phyloP scores from a whole-genome alignment of 768 basidiomycete genomes.

The Xerocomellus intermedius region DNA sequence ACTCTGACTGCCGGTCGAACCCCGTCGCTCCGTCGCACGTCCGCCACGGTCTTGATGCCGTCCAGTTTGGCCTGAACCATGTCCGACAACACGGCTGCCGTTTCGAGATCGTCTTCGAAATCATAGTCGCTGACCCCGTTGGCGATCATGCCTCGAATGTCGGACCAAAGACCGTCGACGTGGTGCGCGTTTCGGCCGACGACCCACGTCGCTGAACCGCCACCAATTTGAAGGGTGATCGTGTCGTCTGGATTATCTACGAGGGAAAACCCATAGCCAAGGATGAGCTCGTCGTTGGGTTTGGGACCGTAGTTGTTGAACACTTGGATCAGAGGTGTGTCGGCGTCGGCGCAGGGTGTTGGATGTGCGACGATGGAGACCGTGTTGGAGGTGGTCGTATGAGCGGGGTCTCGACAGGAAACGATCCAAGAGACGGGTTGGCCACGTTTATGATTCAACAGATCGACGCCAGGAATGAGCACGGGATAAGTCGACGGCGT shows the following conservation, averaged over 20 bases:
- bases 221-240: slow-evolving; percentile 74
- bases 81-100: slow-evolving; percentile 59
- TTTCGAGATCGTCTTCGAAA: slow-evolving; percentile 68
- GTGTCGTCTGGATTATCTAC: slow-evolving; percentile 82
- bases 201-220: slow-evolving; percentile 54
- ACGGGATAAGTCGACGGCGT: slow-evolving; percentile 63
- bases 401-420: slow-evolving; percentile 32
- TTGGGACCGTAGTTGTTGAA: slow-evolving; percentile 94
- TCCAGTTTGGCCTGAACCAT: slow-evolving; percentile 59
- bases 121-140: slow-evolving; percentile 21
- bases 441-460: slow-evolving; percentile 79
- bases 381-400: slow-evolving; percentile 23
- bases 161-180: slow-evolving; percentile 59
- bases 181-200: slow-evolving; percentile 57
- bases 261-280: slow-evolving; percentile 90
- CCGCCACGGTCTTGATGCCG: slow-evolving; percentile 43
- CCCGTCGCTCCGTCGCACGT: slow-evolving; percentile 13
- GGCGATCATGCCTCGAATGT: slow-evolving; percentile 39
- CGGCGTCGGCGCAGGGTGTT: slow-evolving; percentile 19
- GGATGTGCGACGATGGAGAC: slow-evolving; percentile 65
- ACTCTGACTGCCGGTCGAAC: slow-evolving; percentile 54
- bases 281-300: slow-evolving; percentile 83
- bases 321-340: slow-evolving; percentile 38
- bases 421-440: slow-evolving; percentile 84
- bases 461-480: slow-evolving; percentile 84